These are phyloP conservation scores for Colletotrichum falcatum DNA, from an alignment of 2,329 filamentous ascomycete genomes.

Conservation along the genomic window DNA sequence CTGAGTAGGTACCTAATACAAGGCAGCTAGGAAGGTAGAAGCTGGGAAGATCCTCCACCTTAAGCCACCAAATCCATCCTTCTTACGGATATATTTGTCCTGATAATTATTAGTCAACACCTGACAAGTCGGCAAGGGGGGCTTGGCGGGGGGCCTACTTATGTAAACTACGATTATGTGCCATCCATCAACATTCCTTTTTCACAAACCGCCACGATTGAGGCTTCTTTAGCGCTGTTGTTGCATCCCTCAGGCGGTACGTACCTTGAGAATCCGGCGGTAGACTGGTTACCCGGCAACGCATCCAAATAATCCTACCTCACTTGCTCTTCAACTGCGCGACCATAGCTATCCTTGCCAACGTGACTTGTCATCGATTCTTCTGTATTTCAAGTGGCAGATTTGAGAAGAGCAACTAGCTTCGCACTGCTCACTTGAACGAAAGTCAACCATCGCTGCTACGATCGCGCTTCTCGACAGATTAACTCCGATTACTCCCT, in stretches of 20 bases:
- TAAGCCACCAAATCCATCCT: not conserved
- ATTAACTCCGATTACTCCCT: too few relatives aligned
- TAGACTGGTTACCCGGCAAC: slow-evolving; percentile 26
- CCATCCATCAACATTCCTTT: not conserved
- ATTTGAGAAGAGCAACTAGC: not conserved
- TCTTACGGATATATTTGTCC: not conserved
- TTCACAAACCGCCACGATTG: not conserved
- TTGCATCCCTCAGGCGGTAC: not conserved
- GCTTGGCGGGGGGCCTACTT: too few relatives aligned
- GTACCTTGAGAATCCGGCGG: not conserved
- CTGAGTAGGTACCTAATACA: not conserved
- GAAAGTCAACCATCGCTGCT: not conserved
- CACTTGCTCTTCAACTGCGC: not conserved
- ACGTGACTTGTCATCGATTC: not conserved
- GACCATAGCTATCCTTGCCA: not conserved
- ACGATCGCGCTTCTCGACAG: not conserved
- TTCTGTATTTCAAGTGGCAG: not conserved
- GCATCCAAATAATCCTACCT: slow-evolving; percentile 16
- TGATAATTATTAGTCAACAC: not conserved
- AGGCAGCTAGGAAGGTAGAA: too few relatives aligned
- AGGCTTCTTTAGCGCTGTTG: not conserved
- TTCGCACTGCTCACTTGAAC: not conserved
- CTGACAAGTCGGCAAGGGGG: not conserved
- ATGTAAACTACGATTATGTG: not conserved
- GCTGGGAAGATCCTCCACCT: not conserved